phyloP scores from a whole-genome alignment of 1,284 basidiomycete species.

The Butyriboletus appendiculatus region DNA sequence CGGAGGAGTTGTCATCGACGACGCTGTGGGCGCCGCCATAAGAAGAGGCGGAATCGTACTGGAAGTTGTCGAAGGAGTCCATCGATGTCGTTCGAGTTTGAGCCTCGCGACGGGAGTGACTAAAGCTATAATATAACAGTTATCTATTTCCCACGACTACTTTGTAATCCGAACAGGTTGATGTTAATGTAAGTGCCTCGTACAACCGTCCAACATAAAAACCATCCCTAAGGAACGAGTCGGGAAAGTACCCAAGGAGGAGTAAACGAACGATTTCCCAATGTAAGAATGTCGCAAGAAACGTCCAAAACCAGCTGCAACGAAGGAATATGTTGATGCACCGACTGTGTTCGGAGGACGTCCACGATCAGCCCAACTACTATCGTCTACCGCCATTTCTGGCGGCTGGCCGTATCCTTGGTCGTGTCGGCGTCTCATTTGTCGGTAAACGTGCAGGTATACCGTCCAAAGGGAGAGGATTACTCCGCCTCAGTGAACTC shows the following conservation, averaged over 20 bases:
- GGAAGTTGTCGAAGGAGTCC: conserved; percentile 89
- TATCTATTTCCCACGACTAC: conserved; percentile 34
- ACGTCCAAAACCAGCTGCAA: conserved; percentile 9
- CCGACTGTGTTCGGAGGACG: neutral
- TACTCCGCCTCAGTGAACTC: conserved; percentile 22
- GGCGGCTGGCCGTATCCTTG: conserved; percentile 42
- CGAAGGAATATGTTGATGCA: neutral
- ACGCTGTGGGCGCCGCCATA: conserved; percentile 73
- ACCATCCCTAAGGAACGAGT: conserved; percentile 15
- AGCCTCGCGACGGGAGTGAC: neutral
- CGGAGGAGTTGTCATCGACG: conserved; percentile 83
- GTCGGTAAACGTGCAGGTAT: conserved; percentile 37
- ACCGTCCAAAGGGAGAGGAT: conserved; percentile 23
- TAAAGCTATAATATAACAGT: conserved; percentile 16
- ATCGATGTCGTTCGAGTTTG: conserved; percentile 43
- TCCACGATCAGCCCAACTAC: neutral
- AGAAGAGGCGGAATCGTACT: conserved; percentile 76
- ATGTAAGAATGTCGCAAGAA: conserved; percentile 10
- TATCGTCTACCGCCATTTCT: conserved; percentile 32
- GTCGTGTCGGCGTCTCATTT: conserved; percentile 66
- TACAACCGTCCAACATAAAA: conserved; percentile 16
- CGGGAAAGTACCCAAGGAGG: conserved; percentile 5
- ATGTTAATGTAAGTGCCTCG: conserved; percentile 3
- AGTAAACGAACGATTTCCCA: conserved; percentile 8
- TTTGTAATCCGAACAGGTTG: conserved; percentile 14